phyloP scores from a whole-genome alignment of 257 asterid genomes.

The Lantana camara region DNA sequence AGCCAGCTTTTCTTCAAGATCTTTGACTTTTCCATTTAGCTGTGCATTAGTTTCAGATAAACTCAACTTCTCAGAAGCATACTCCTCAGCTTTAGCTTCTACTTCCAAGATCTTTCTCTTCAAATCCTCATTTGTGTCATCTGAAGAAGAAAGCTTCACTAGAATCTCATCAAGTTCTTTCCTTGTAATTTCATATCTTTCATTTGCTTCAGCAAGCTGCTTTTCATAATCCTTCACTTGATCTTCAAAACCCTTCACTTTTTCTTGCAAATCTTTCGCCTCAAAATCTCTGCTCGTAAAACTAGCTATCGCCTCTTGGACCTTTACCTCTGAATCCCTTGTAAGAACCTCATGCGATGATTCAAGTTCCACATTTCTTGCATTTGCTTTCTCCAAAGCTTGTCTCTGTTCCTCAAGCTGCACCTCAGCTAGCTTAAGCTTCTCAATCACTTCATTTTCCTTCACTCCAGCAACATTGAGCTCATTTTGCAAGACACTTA shows the following conservation, averaged over 20 bases:
- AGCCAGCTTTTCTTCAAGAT: conserved; percentile 44
- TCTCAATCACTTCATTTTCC: conserved; percentile 47
- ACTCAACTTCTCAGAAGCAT: conserved; percentile 45
- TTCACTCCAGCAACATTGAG: conserved; percentile 46
- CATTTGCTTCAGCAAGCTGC: conserved; percentile 49
- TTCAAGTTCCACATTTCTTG: conserved; percentile 53
- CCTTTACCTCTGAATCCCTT: conserved; percentile 50
- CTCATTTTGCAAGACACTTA: conserved; percentile 48
- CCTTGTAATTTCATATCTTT: conserved; percentile 36
- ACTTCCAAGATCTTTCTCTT: conserved; percentile 45
- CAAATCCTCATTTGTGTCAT: conserved; percentile 42
- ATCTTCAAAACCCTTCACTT: conserved; percentile 45
- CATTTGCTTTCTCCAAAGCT: conserved; percentile 44
- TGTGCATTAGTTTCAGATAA: conserved; percentile 51
- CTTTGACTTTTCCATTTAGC: conserved; percentile 45
- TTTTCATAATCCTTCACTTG: conserved; percentile 46
- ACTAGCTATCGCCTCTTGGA: conserved; percentile 52
- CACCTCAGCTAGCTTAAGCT: conserved; percentile 59
- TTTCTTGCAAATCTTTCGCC: conserved; percentile 48
- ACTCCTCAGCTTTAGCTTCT: conserved; percentile 45
- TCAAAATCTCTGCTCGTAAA: conserved; percentile 55
- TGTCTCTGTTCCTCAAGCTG: conserved; percentile 48
- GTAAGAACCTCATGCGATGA: conserved; percentile 42
- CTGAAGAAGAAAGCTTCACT: conserved; percentile 42
- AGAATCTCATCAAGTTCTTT: conserved; percentile 50